phyloP scores from a whole-genome alignment of 2,329 filamentous ascomycete species.

The Diaporthe citri region DNA sequence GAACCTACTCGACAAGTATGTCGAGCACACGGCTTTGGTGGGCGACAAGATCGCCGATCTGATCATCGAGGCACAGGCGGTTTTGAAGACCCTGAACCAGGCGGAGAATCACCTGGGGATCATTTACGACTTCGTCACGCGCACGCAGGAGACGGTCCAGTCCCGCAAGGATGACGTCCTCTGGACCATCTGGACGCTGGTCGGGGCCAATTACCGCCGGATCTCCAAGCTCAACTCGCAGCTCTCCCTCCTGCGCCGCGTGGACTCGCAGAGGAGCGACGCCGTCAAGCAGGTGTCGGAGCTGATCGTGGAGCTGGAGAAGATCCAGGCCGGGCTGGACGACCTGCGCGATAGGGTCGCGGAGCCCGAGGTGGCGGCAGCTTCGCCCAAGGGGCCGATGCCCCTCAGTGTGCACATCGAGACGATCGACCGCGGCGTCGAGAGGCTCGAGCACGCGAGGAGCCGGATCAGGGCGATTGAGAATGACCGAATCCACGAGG shows the following conservation, averaged over 20 bases:
- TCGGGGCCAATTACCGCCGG: conserved; percentile 76
- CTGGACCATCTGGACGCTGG: conserved; percentile 77
- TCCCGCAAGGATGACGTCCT: conserved; percentile 75
- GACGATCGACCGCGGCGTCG: conserved; percentile 78
- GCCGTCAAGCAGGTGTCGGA: conserved; percentile 77
- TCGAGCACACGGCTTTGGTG: conserved; percentile 77
- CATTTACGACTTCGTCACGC: conserved; percentile 77
- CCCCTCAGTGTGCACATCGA: conserved; percentile 82
- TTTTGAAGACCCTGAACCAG: conserved; percentile 74
- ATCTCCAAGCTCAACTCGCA: conserved; percentile 73
- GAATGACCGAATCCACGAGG: conserved; percentile 67
- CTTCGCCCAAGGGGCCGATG: conserved; percentile 56
- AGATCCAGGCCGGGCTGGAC: conserved; percentile 77
- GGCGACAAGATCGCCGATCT: conserved; percentile 77
- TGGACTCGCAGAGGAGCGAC: conserved; percentile 74
- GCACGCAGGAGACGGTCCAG: conserved; percentile 70
- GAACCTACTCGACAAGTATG: conserved; percentile 78
- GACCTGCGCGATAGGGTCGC: conserved; percentile 79
- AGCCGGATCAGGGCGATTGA: conserved; percentile 70
- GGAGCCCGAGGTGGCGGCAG: conserved; percentile 69
- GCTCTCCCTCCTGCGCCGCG: conserved; percentile 72
- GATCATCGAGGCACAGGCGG: conserved; percentile 77
- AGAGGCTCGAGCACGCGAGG: conserved; percentile 76
- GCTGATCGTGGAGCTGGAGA: conserved; percentile 79
- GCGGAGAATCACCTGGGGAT: conserved; percentile 77